Evolutionary conservation across 2,329 filamentous ascomycete genomes (phyloP).

Genomic region (Hymenoscyphus infarciens): DNA sequence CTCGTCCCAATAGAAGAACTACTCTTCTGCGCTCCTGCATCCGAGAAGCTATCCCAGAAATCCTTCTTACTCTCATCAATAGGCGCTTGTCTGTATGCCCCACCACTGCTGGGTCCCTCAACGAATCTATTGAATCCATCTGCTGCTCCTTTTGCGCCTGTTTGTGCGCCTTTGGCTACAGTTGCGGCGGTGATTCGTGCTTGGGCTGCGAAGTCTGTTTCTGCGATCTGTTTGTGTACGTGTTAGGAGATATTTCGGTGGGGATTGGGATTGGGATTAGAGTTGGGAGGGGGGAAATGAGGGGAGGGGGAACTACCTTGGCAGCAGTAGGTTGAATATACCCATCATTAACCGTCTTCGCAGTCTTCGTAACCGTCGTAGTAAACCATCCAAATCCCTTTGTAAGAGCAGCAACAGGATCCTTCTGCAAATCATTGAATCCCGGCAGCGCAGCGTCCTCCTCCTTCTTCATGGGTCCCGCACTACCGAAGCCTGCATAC

Average conservation of each 20-base stretch:
- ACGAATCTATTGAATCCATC: slow-evolving; percentile 84
- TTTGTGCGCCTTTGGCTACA: slow-evolving; percentile 62
- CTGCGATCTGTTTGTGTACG: slow-evolving; percentile 60
- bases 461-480: slow-evolving; percentile 47
- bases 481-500: slow-evolving; percentile 85
- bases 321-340: slow-evolving; percentile 92
- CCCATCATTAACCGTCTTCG: slow-evolving; percentile 84
- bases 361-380: slow-evolving; percentile 81
- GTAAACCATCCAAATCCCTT: slow-evolving; percentile 96
- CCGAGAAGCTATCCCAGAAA: slow-evolving; percentile 91
- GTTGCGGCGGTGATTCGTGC: slow-evolving; percentile 60
- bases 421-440: slow-evolving; percentile 85
- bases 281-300: slow-evolving; percentile 7
- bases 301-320: slow-evolving; percentile 54
- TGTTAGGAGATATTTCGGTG: slow-evolving; percentile 7
- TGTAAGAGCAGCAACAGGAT: slow-evolving; percentile 81
- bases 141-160: slow-evolving; percentile 70
- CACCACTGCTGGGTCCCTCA: slow-evolving; percentile 56
- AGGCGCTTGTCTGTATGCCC: slow-evolving; percentile 37
- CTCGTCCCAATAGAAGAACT: slow-evolving; percentile 33
- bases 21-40: slow-evolving; percentile 30
- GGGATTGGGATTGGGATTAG: slow-evolving; percentile 4
- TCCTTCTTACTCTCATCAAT: slow-evolving; percentile 67
- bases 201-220: slow-evolving; percentile 72
- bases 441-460: slow-evolving; percentile 54